Base-by-base conservation (phyloP, 2,329 filamentous ascomycete species). In the Trichoderma hamatum region DNA sequence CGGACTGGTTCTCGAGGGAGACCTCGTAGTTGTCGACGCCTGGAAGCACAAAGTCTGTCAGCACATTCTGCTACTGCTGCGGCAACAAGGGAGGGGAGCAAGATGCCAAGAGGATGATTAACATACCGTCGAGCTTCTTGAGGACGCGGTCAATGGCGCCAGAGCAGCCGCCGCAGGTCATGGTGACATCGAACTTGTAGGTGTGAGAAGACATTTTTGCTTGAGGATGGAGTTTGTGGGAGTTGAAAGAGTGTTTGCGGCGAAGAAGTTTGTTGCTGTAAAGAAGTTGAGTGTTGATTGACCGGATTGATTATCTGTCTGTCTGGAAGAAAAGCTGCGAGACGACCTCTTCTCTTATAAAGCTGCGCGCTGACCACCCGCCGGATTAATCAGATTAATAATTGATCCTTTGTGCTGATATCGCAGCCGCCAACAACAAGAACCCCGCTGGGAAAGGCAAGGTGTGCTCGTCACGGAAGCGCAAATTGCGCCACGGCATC, bases 141-240 rank as follows among this genome's bases (percentile, higher is more conserved):
- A 99, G 89, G 56, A 97, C 94, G 64, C 94, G 88, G 82, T 97
- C 92, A 55, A 99, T 87, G 74, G 96, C 96, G 77, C 94, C 94
- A 56, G 94, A 97, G 90, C 96, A 99, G 80, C 96, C 96, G 79
- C 92, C 89, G 84, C 96, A 99, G 86, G 85, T 92, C 96, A 99
- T 99, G 82, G 84, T 86, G 80, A 98, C 89, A 82, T 94, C 90
- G 86, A 98, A 98, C 81, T 96, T 93, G 91, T 98, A 98, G 74
- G 89, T 92, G 85, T 97, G 93, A 54, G 75, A 92, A 74, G 89
- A 83, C 92, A 94, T 94, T 76, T 74, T 85, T 52, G 30, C 34
- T 16, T 54, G 46, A 64, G 34, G 52, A 51, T 24, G 46, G 43
- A 3, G 13, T n/a, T 24, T 49, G 16, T 49, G 3, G 3, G 24